Base-by-base conservation (phyloP, 768 basidiomycete species). In the Agrocybe pediades region DNA sequence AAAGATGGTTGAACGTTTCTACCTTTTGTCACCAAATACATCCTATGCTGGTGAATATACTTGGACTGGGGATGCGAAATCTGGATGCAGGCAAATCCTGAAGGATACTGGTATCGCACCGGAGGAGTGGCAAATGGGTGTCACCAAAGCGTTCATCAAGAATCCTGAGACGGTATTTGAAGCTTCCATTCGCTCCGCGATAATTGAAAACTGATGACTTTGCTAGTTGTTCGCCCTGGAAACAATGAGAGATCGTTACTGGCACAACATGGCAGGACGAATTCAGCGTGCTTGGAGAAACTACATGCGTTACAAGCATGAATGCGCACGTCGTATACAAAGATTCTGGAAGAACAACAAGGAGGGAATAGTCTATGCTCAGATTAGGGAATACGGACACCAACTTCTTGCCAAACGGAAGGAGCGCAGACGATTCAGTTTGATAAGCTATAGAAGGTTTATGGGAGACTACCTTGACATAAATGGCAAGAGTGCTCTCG, bases 111-210 rank as follows among this genome's bases (percentile, higher is more conserved):
- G 97, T 23, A 98, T 99, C 62, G 83, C 92, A 6, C 88, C 85
- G 62, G 96, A 98, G 46, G 96, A 99, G 69, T 99, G 97, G 97
- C 97, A 99, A 71, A 97, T 98, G 95, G 97, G 97, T 49, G 85
- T 88, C 3, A 97, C 95, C 1, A 98, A 99, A 66, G 96, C 96
- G 0, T 99, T 99, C 71, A 98, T 99, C 73, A 98, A 98, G 79
- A 98, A 95, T 65, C 97, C 97, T 0, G 97, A 98, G 70, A 98
- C 96, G 17, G 92, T 95, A 68, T 58, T 85, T 66, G 41, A 29
- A 27, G 44, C 53, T 44, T 21, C 27, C 44, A 21, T 23, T 25
- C 19, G 6, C 36, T 30, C 17, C 17, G 47, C 17, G 40, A 19
- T 29, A 9, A 49, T 6, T 44, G 27, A 26, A 53, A 43, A n/a